Percentiles rank a stretch among this genome's conserved stretches.
These are phyloP conservation scores for Lodderomyces metapsilosis DNA, from an alignment of 1,139 yeast species.

Conservation along the genomic window DNA sequence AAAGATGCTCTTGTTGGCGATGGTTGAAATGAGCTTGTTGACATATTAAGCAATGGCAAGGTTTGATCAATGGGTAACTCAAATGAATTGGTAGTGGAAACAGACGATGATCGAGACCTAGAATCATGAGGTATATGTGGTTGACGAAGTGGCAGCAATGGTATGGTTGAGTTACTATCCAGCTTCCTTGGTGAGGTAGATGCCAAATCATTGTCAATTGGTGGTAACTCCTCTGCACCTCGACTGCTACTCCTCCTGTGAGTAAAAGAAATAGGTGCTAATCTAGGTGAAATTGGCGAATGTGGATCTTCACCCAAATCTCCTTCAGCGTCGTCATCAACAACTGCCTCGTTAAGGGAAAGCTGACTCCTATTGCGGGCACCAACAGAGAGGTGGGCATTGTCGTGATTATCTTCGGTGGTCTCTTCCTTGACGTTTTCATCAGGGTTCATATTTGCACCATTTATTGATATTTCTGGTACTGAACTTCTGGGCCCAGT, in stretches of 20 bases:
- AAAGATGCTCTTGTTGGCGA: background rate
- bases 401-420: no score
- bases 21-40: constrained; percentile 26
- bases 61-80: constrained; percentile 36
- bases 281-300: constrained; percentile 14
- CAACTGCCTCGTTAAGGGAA: background rate
- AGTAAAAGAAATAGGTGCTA: constrained; percentile 6
- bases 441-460: background rate
- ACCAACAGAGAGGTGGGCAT: no score
- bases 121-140: background rate
- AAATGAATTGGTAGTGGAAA: constrained; percentile 10
- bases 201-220: background rate
- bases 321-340: constrained; percentile 14
- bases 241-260: constrained; percentile 9
- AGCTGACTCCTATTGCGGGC: background rate
- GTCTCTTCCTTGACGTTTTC: no score
- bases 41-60: constrained; percentile 35
- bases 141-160: background rate
- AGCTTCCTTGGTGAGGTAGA: background rate
- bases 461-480: constrained; percentile 2
- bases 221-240: constrained; percentile 5
- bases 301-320: constrained; percentile 18
- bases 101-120: constrained; percentile 8
- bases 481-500: constrained; percentile 1
- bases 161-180: background rate